Percentiles rank a stretch among this genome's conserved stretches.
These are phyloP conservation scores for Ambrosia trifida DNA, from an alignment of 129 eudicot species.

Conservation along the genomic window DNA sequence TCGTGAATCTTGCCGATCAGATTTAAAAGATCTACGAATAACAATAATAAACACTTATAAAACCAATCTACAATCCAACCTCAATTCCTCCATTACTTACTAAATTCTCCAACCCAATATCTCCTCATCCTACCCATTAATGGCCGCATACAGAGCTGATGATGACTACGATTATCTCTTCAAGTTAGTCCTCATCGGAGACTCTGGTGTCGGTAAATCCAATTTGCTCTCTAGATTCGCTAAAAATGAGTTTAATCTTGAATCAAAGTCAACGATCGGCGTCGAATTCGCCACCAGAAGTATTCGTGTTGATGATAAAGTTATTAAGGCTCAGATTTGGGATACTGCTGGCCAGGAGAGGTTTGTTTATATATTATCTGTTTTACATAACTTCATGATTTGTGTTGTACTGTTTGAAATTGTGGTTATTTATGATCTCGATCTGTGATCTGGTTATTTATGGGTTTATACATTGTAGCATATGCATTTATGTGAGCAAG, in stretches of 20 bases:
- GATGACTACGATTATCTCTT: slow-evolving; percentile 83
- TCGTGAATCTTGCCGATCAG: slow-evolving; percentile 29
- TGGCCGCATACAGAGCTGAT: slow-evolving; percentile 79
- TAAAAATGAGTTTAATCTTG: slow-evolving; percentile 68
- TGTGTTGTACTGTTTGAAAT: neutral
- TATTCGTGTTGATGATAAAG: slow-evolving; percentile 71
- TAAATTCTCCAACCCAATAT: neutral
- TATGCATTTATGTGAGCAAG: neutral
- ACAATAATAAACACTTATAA: neutral
- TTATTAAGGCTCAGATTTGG: slow-evolving; percentile 90
- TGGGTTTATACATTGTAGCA: slow-evolving; percentile 21
- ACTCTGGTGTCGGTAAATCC: slow-evolving; percentile 79
- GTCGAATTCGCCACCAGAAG: slow-evolving; percentile 83
- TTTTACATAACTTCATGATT: neutral
- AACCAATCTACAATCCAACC: neutral
- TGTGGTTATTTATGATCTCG: slow-evolving; percentile 24
- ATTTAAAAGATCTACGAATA: slow-evolving; percentile 25
- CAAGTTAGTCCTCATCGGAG: slow-evolving; percentile 76
- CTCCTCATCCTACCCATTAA: slow-evolving; percentile 16
- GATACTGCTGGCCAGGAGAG: slow-evolving; percentile 89
- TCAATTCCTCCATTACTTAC: neutral
- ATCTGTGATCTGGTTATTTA: slow-evolving; percentile 28
- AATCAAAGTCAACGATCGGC: slow-evolving; percentile 80
- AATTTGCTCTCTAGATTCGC: slow-evolving; percentile 68
- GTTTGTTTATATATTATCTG: slow-evolving; percentile 19